Conservation (phyloP, 768 basidiomycete species). For the Podaxis rugospora region DNA sequence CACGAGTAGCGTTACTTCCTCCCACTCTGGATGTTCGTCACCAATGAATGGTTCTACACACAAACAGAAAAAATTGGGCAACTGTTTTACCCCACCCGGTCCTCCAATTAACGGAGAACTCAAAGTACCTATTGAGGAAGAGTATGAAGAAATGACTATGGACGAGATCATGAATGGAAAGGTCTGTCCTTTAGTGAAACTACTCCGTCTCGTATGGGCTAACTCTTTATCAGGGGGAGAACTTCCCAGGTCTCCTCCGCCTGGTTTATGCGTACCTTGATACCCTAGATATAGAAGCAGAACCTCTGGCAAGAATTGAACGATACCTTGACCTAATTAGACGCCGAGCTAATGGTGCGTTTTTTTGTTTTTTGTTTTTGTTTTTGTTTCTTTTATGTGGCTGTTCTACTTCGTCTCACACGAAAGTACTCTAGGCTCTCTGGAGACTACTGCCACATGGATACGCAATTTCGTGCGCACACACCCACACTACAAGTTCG, state of each 20-base stretch:
- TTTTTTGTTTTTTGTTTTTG: not conserved
- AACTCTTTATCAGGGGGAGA: conserved; percentile 38
- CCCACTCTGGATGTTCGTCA: conserved; percentile 33
- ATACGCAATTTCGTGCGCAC: conserved; percentile 87
- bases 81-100: conserved; percentile 68
- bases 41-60: conserved; percentile 31
- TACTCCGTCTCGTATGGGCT: not conserved
- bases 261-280: conserved; percentile 83
- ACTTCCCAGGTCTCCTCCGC: conserved; percentile 77
- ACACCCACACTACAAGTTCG: conserved; percentile 88
- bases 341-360: conserved; percentile 73
- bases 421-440: conserved; percentile 45
- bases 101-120: conserved; percentile 29
- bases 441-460: conserved; percentile 89
- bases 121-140: conserved; percentile 54
- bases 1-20: conserved; percentile 42
- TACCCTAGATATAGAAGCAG: conserved; percentile 71
- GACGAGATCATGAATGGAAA: conserved; percentile 95
- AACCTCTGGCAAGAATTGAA: conserved; percentile 57
- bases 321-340: conserved; percentile 80
- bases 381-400: not conserved
- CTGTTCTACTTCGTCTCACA: not conserved
- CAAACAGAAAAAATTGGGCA: conserved; percentile 66
- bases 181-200: conserved; percentile 32
- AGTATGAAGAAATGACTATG: conserved; percentile 91